Conservation (phyloP, 306 rosid species). For the Mucuna pruriens region DNA sequence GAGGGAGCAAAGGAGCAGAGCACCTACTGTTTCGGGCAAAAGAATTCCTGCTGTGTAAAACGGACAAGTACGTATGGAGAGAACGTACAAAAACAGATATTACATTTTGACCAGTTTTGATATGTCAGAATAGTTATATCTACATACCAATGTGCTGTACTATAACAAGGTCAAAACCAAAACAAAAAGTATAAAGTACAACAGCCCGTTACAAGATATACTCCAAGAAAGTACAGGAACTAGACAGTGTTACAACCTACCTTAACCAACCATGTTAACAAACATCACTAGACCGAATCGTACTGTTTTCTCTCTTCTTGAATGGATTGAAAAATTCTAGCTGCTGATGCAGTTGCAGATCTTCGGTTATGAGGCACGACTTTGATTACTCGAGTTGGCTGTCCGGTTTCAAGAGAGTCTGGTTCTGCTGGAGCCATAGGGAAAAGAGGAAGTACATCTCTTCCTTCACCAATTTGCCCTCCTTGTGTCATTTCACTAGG, state of each 20-base stretch:
- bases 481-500: slow-evolving; percentile 56
- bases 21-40: slow-evolving; percentile 5
- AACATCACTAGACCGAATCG: slow-evolving; percentile 42
- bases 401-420: slow-evolving; percentile 53
- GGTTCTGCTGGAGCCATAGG: slow-evolving; percentile 49
- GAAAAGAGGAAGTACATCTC: slow-evolving; percentile 60
- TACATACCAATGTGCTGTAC: slow-evolving; percentile 42
- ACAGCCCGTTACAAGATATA: slow-evolving; percentile 31
- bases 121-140: slow-evolving; percentile 46
- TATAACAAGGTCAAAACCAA: slow-evolving; percentile 38
- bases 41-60: slow-evolving; percentile 12
- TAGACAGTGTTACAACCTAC: background rate
- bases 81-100: slow-evolving; percentile 10
- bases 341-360: slow-evolving; percentile 90
- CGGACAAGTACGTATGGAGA: background rate
- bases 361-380: slow-evolving; percentile 91
- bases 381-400: slow-evolving; percentile 67
- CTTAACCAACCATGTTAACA: background rate
- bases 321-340: slow-evolving; percentile 88
- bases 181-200: slow-evolving; percentile 22
- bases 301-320: slow-evolving; percentile 86
- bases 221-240: slow-evolving; percentile 21
- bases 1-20: background rate
- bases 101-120: slow-evolving; percentile 43
- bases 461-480: slow-evolving; percentile 49